Percentiles rank a stretch among this genome's conserved stretches.
Evolutionary conservation across 345 rosid species (phyloP).

Genomic region (Sonneratia caseolaris): DNA sequence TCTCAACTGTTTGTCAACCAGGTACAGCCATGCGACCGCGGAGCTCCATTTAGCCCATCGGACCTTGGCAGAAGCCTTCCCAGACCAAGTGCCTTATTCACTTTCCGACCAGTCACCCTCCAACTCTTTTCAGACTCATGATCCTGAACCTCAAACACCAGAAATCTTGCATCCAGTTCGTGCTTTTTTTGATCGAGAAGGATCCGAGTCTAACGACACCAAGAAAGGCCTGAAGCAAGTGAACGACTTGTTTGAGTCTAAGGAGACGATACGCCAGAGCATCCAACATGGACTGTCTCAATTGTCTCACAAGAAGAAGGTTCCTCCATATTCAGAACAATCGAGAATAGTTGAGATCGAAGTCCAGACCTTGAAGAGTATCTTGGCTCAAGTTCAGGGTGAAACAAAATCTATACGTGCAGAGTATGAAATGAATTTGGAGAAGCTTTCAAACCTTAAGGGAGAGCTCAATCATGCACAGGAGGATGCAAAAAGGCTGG

Average conservation of each 20-base stretch:
- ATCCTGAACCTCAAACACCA: slow-evolving; percentile 37
- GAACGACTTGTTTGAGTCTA: slow-evolving; percentile 34
- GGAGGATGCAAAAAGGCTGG: slow-evolving; percentile 45
- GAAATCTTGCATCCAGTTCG: too few species aligned
- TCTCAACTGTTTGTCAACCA: background rate
- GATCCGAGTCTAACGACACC: slow-evolving; percentile 27
- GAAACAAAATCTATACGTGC: slow-evolving; percentile 59
- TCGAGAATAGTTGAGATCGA: slow-evolving; percentile 46
- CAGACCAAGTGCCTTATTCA: slow-evolving; percentile 63
- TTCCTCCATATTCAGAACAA: slow-evolving; percentile 25
- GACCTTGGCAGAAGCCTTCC: slow-evolving; percentile 87
- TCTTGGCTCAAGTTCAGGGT: slow-evolving; percentile 54
- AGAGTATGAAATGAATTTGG: slow-evolving; percentile 53
- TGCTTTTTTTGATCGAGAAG: slow-evolving; percentile 26
- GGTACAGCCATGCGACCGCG: slow-evolving; percentile 76
- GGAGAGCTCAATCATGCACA: slow-evolving; percentile 50
- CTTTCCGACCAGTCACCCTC: slow-evolving; percentile 54
- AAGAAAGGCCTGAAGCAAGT: slow-evolving; percentile 66
- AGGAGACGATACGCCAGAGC: slow-evolving; percentile 17
- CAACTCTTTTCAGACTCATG: slow-evolving; percentile 33
- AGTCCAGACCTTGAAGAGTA: slow-evolving; percentile 45
- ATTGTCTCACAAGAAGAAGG: slow-evolving; percentile 26
- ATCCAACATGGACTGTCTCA: slow-evolving; percentile 21
- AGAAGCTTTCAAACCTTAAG: slow-evolving; percentile 56
- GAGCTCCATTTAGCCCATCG: slow-evolving; percentile 86